A percentile compares a stretch with the other conserved stretches of the same genome.
These are phyloP conservation scores for Saccharomycopsis sp. DNA, from an alignment of 805 yeast species.

Conservation along the genomic window DNA sequence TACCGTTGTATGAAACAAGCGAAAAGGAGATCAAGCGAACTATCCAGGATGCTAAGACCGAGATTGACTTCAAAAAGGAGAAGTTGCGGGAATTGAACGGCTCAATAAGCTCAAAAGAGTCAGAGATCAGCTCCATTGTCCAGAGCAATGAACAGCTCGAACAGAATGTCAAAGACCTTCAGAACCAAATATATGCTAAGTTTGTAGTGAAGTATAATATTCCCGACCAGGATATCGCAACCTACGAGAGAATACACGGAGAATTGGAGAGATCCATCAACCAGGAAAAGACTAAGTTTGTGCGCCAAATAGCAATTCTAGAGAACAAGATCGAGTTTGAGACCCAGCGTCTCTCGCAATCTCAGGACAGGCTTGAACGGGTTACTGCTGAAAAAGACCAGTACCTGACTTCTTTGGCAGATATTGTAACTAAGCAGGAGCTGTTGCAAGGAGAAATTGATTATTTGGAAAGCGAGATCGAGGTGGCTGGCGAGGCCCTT, in stretches of 20 bases:
- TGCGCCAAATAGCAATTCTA: slow-evolving; percentile 54
- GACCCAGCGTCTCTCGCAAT: slow-evolving; percentile 48
- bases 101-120: slow-evolving; percentile 22
- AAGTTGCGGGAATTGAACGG: slow-evolving; percentile 24
- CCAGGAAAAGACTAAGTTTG: slow-evolving; percentile 54
- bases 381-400: slow-evolving; percentile 35
- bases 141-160: slow-evolving; percentile 27
- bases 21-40: slow-evolving; percentile 38
- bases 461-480: slow-evolving; percentile 36
- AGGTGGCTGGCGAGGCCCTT: slow-evolving; percentile 32
- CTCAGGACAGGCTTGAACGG: slow-evolving; percentile 39
- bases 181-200: slow-evolving; percentile 38
- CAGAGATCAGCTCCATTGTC: slow-evolving; percentile 12
- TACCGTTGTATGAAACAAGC: slow-evolving; percentile 40
- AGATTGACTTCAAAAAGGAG: slow-evolving; percentile 27
- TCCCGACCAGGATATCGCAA: slow-evolving; percentile 37
- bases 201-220: slow-evolving; percentile 56
- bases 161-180: slow-evolving; percentile 31
- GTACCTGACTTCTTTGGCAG: slow-evolving; percentile 31
- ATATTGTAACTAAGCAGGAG: slow-evolving; percentile 31
- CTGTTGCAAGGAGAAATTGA: slow-evolving; percentile 31
- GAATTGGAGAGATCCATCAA: slow-evolving; percentile 46
- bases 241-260: slow-evolving; percentile 68
- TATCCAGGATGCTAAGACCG: slow-evolving; percentile 40
- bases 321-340: slow-evolving; percentile 62